Evolutionary conservation across 805 yeast species (phyloP), one percentile per base, ranked within the genome.

Genomic region (Schwanniomyces polymorphus): DNA sequence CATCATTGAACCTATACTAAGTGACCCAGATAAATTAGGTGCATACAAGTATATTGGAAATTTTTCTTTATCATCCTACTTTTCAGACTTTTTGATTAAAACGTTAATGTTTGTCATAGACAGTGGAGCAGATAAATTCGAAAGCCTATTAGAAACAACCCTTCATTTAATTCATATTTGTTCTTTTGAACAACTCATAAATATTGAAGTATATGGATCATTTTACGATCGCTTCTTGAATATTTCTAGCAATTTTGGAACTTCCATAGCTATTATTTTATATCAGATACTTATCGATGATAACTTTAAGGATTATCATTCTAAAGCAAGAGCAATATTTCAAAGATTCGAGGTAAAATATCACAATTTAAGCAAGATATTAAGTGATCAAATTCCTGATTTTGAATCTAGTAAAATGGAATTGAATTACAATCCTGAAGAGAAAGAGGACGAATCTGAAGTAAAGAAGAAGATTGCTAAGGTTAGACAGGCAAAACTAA

Each of bases 111-210:
- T 68, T 53, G 62, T 75, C 23, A 47, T 54, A 4, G 46, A 52
- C 5, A 67, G 64, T 12, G 70, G 73, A 1, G 54, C 65, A 8
- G 73, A 75, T 28, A 75, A 76, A 25, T 49, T 61, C 14, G 97
- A 89, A 14, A 70, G 79, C 0, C 61, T 89, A 9, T 56, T 88
- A 18, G 82, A 80, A 23, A 72, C 85, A 1, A 60, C 79, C 0
- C 69, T 91, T 7, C 91, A 90, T 56, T 66, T 91, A 44, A 71
- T 88, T 26, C 94, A 90, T 57, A 71, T 86, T 29, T 82, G 75
- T 46, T 50, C 72, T 2, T 57, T 53, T 41, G 76, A 72, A 46
- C 48, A 61, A 12, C 52, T 57, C 3, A 54, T 71, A n/a, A 66
- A 72, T 44, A 44, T 46, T 4, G 55, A 48, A 8, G 49, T 51